phyloP scores from a whole-genome alignment of 2,329 filamentous ascomycete species.

The Verticillium tricorpus region DNA sequence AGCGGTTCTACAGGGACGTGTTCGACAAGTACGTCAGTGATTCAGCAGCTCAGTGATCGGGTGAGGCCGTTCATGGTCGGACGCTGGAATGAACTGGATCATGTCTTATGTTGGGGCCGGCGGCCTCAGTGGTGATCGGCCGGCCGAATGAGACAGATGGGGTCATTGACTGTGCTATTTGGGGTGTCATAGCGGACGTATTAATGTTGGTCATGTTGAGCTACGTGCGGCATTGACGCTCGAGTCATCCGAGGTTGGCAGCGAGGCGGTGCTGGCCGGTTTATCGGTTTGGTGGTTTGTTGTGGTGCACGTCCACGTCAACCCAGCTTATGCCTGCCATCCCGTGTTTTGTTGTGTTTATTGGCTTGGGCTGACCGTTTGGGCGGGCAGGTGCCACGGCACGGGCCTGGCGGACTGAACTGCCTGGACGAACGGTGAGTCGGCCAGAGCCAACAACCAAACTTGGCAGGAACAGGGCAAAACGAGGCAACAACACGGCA shows the following conservation, averaged over 20 bases:
- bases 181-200: background rate
- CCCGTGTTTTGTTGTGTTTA: background rate
- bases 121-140: background rate
- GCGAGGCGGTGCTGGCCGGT: background rate
- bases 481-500: background rate
- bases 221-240: background rate
- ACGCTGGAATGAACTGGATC: background rate
- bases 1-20: slow-evolving; percentile 40
- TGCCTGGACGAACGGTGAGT: background rate
- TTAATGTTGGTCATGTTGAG: background rate
- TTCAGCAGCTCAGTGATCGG: background rate
- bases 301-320: background rate
- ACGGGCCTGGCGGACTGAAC: background rate
- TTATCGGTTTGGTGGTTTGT: background rate
- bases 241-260: background rate
- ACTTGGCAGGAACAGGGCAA: background rate
- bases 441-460: background rate
- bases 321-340: background rate
- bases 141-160: background rate
- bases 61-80: background rate
- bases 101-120: background rate
- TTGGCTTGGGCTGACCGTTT: background rate
- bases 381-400: background rate
- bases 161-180: background rate
- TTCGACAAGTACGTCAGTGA: slow-evolving; percentile 43